Evolutionary conservation across 2,329 filamentous ascomycete genomes (phyloP), one percentile per base, ranked within the genome.

Genomic region (Bipolaris gigantea): DNA sequence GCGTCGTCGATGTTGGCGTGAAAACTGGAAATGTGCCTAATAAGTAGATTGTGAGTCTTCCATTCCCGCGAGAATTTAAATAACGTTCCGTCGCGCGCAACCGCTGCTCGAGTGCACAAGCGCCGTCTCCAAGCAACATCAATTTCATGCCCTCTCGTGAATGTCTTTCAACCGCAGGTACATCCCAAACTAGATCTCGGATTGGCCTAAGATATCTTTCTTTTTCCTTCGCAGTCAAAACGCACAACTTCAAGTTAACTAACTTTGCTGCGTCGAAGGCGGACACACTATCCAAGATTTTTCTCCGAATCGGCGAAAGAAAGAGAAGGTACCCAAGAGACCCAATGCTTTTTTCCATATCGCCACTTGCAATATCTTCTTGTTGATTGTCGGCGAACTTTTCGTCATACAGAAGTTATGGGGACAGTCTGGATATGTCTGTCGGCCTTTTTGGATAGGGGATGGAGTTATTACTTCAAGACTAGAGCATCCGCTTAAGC

Each of bases 41-140:
- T 11, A 48, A 7, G 25, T 40, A 40, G 25, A 48, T 40, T 10
- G 35, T 16, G 13, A 48, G 46, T 36, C 25, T 48, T 19, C 11
- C 13, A 6, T 48, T 39, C 16, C 27, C 18, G 21, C 25, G 11
- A 40, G 35, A 23, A 33, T 48, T 39, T 27, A 40, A 23, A 18
- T 41, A 48, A 16, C 46, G 35, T 40, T 48, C 16, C 7, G 36
- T 48, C 16, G 35, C 36, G 27, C 41, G 46, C 13, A 48, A 33
- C 16, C 36, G 35, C 46, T 48, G 25, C 46, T 48, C 36, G 18
- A 48, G 46, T 23, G 46, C 25, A 23, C 23, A 23, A 48, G 46
- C 18, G 13, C 36, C 18, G 27, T 48, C 36, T 33, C 36, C 36
- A n/a, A 48, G 46, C 27, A 48, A 34, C 25, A 18, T 40, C 4